A percentile compares a stretch with the other conserved stretches of the same genome.
These are phyloP conservation scores for Wickerhamiella domercqiae DNA, from an alignment of 805 yeast genomes.

Conservation along the genomic window DNA sequence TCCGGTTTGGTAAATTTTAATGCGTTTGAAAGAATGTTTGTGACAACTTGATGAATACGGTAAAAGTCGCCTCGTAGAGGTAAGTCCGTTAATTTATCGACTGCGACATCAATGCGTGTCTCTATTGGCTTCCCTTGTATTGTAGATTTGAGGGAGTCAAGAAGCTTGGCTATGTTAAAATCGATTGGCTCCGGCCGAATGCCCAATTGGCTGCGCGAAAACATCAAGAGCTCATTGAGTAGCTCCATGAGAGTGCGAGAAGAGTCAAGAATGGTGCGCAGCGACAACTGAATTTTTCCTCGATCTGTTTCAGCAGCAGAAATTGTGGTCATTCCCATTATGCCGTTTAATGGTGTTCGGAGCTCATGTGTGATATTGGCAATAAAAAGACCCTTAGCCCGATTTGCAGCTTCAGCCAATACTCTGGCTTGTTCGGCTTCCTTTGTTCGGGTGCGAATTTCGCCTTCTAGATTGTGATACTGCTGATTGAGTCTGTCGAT, in stretches of 20 bases:
- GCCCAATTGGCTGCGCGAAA: slow-evolving; percentile 73
- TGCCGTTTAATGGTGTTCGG: slow-evolving; percentile 90
- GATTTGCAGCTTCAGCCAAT: slow-evolving; percentile 57
- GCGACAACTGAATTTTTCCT: slow-evolving; percentile 48
- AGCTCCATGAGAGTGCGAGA: slow-evolving; percentile 82
- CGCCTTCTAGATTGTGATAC: slow-evolving; percentile 69
- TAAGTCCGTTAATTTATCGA: slow-evolving; percentile 34
- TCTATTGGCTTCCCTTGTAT: slow-evolving; percentile 41
- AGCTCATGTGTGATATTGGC: slow-evolving; percentile 92
- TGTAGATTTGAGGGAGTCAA: slow-evolving; percentile 64
- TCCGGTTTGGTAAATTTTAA: slow-evolving; percentile 72
- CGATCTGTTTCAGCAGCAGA: slow-evolving; percentile 73
- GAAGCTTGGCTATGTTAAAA: slow-evolving; percentile 60
- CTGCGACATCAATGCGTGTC: slow-evolving; percentile 48
- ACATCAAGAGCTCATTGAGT: slow-evolving; percentile 75
- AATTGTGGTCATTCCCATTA: slow-evolving; percentile 87
- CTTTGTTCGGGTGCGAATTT: slow-evolving; percentile 72
- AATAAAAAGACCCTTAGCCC: slow-evolving; percentile 82
- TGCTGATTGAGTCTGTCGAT: slow-evolving; percentile 74
- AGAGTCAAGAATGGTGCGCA: slow-evolving; percentile 70
- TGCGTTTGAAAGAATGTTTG: slow-evolving; percentile 82
- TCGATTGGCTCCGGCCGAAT: slow-evolving; percentile 71
- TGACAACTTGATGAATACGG: slow-evolving; percentile 73
- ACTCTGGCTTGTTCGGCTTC: slow-evolving; percentile 48
- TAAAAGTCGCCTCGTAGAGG: slow-evolving; percentile 66